Evolutionary conservation across 257 asterid genomes (phyloP).

Genomic region (Ocimum tenuiflorum): DNA sequence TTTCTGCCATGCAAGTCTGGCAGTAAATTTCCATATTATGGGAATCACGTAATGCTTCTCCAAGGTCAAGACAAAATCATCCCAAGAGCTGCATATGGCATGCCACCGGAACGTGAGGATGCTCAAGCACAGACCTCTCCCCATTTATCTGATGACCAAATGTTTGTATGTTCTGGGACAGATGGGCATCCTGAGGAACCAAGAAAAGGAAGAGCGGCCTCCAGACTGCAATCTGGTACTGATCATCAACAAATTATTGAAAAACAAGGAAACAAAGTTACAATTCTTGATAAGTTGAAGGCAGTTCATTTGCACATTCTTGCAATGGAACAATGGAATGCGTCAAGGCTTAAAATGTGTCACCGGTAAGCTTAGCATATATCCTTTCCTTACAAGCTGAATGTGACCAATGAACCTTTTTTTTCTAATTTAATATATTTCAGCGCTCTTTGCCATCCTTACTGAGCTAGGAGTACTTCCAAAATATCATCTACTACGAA

Average conservation of each 20-base stretch:
- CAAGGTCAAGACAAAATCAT: constrained; percentile 23
- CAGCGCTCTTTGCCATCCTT: background rate
- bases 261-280: constrained; percentile 33
- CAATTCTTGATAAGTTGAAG: constrained; percentile 54
- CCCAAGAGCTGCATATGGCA: constrained; percentile 32
- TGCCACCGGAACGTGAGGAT: constrained; percentile 37
- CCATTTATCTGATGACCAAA: constrained; percentile 32
- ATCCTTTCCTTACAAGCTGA: background rate
- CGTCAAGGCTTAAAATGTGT: constrained; percentile 48
- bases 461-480: background rate
- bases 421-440: background rate
- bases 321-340: constrained; percentile 79
- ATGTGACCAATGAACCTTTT: background rate
- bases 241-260: constrained; percentile 24
- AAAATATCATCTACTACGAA: background rate
- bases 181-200: constrained; percentile 19
- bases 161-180: constrained; percentile 23
- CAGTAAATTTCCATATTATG: constrained; percentile 21
- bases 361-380: constrained; percentile 34
- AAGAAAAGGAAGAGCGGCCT: constrained; percentile 20
- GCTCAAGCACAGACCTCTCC: constrained; percentile 28
- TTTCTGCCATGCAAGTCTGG: constrained; percentile 26
- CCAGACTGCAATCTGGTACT: constrained; percentile 26
- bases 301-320: constrained; percentile 60
- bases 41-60: constrained; percentile 20